Evolutionary conservation across 345 rosid species (phyloP), one percentile per base, ranked within the genome.

Genomic region (Geranium rotundifolium): DNA sequence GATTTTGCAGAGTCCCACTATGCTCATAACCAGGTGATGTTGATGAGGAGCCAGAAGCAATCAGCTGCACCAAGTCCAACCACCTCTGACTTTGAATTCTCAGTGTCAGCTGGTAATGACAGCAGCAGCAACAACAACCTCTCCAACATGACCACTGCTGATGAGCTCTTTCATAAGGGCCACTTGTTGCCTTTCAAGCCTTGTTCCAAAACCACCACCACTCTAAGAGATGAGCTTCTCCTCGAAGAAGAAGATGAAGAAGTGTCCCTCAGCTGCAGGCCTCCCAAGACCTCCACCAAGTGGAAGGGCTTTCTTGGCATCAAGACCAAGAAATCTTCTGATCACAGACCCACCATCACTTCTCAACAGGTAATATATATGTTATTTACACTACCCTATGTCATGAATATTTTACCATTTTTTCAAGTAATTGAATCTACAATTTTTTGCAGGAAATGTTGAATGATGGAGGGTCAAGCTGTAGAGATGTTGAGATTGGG

Each of bases 81-180:
- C 27, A 84, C 95, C 56, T 75, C 85, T 14, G 96, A 92, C 72
- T 92, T 92, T 52, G 98, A 92, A 76, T 92, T 92, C 73, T 87
- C 91, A 0, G 98, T 92, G 41, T 34, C 41, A 34, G 41, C 7
- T 34, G 41, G 41, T 34, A 34, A 34, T 5, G 3, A 2, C 27
- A 23, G 2, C 17, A 34, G 27, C 27, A 23, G 2, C 17, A 66
- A 88, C 0, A 81, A 78, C 76, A 67, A 80, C 74, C 16, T 7
- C 52, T 46, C 52, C 14, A 46, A 89, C 58, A 92, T 87, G 95
- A 87, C 88, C 59, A 18, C 19, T 56, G 97, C 98, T 16, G 98
- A 92, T 63, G 98, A 92, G 80, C 95, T 92, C 54, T 89, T 92
- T 77, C 85, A 60, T 65, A 92, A 92, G 68, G 98, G 98, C 54